These are phyloP conservation scores for Rhodotorula diobovata DNA, from an alignment of 768 basidiomycete genomes.

Conservation along the genomic window DNA sequence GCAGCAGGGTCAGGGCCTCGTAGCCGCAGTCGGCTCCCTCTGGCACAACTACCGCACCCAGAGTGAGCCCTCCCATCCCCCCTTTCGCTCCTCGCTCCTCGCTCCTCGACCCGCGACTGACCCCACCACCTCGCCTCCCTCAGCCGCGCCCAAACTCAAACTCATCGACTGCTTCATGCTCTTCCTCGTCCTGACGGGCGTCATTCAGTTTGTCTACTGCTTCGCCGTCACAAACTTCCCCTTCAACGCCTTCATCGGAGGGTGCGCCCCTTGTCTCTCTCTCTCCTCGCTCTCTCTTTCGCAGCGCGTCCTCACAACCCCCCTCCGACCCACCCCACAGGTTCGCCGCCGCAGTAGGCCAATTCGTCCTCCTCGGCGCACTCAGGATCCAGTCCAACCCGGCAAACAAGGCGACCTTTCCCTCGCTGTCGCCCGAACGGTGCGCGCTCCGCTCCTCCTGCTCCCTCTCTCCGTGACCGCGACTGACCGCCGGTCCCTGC, in stretches of 20 bases:
- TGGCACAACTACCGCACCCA: slow-evolving; percentile 18
- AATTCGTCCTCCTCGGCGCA: slow-evolving; percentile 91
- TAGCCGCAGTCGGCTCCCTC: not conserved
- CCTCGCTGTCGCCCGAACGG: slow-evolving; percentile 79
- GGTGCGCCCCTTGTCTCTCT: slow-evolving; percentile 62
- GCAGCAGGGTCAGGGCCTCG: not conserved
- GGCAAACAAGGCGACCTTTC: slow-evolving; percentile 73
- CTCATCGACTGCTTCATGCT: slow-evolving; percentile 88
- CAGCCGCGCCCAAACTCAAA: slow-evolving; percentile 57
- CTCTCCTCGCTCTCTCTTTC: not conserved
- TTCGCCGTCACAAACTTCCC: slow-evolving; percentile 86
- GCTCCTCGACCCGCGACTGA: too few species aligned
- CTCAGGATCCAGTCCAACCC: slow-evolving; percentile 89
- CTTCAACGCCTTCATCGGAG: slow-evolving; percentile 94
- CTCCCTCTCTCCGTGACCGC: not conserved
- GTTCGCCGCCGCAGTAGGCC: slow-evolving; percentile 87
- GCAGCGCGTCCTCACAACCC: too few species aligned
- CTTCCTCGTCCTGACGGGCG: slow-evolving; percentile 85
- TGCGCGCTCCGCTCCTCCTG: not conserved
- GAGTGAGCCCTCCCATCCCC: slow-evolving; percentile 8
- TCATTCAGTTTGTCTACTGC: slow-evolving; percentile 87
- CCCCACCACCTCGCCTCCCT: not conserved
- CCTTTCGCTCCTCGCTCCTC: not conserved
- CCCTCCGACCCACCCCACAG: slow-evolving; percentile 49
- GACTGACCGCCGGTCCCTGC: not conserved